phyloP scores from a whole-genome alignment of 1,139 yeast species.

The Geotrichum fermentans region DNA sequence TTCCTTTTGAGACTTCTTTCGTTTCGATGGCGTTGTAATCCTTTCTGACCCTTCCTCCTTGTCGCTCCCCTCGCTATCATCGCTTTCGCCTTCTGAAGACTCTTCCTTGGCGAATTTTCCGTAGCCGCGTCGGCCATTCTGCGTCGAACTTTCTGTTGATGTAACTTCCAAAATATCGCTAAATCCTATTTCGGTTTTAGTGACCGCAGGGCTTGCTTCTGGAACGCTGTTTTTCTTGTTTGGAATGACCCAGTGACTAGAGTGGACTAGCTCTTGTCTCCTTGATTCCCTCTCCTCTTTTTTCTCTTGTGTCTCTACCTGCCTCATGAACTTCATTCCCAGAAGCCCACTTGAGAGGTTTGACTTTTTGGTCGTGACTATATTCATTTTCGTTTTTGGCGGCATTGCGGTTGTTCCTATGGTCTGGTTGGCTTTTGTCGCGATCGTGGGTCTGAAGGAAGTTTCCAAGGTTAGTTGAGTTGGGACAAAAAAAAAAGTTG shows the following conservation, averaged over 20 bases:
- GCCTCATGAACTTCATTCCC: constrained; percentile 42
- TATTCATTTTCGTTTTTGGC: constrained; percentile 12
- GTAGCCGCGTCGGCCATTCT: constrained; percentile 13
- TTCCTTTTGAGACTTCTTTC: constrained; percentile 3
- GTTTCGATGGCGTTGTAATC: constrained; percentile 1
- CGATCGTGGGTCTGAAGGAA: not conserved
- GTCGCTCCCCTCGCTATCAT: not conserved
- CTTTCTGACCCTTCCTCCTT: constrained; percentile 2
- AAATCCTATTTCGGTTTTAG: constrained; percentile 22
- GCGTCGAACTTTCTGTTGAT: not conserved
- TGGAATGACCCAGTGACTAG: constrained; percentile 54
- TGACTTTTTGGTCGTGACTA: constrained; percentile 11
- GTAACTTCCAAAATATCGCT: constrained; percentile 28
- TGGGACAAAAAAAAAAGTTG: not conserved
- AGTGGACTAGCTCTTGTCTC: constrained; percentile 44
- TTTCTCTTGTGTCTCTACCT: constrained; percentile 37
- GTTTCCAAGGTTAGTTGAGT: not conserved
- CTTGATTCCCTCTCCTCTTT: constrained; percentile 38
- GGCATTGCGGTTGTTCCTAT: constrained; percentile 11
- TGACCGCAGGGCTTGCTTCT: constrained; percentile 10
- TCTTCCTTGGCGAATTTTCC: constrained; percentile 12
- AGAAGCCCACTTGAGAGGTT: constrained; percentile 17
- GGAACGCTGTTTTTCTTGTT: not conserved
- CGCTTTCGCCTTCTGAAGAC: not conserved
- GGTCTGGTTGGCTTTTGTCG: not conserved